Evolutionary conservation across 2,329 filamentous ascomycete genomes (phyloP), one percentile per base, ranked within the genome.

Genomic region (Pestalotiopsis sp.): DNA sequence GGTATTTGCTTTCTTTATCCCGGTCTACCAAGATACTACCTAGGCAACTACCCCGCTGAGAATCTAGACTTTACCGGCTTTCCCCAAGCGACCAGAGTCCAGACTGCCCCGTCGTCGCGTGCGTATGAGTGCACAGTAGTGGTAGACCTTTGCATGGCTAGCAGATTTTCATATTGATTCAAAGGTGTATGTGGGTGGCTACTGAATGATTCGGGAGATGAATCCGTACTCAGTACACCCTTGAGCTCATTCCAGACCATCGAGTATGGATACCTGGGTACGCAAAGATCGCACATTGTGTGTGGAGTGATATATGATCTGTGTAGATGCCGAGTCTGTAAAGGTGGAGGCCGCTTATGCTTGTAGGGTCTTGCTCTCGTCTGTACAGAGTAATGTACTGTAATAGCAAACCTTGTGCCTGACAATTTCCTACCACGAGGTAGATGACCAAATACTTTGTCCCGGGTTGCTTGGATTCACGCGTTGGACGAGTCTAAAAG

Each of bases 1-100:
- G 14, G 59, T 14, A 59, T 59, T 52, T 25, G 55, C 59, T 62
- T 36, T 62, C 59, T 62, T 62, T 62, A 62, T 62, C 59, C 59
- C 27, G 59, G 59, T 14, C 25, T 59, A 36, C 31, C 31, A 36
- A 36, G 31, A 36, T 36, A 9, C 31, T 17, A 25, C 17, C 55
- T 25, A n/a, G 55, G 12, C 12, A 59, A 25, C 12, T 62, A 36
- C 59, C 59, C 59, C 31, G 59, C 59, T 20, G 59, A 17, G 36
- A 62, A 62, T 62, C 59, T 39, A 62, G 59, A 52, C 45, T 52
- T 52, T 23, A 52, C 45, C 45, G 45, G 45, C 45, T 52, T n/a
- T n/a, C 45, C 20, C 45, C 45, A 52, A 52, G 45, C 45, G 45
- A 17, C 45, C 45, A 52, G 9, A n/a, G 17, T n/a, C 45, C 45